Percentiles rank a stretch among this genome's conserved stretches.
Conservation (phyloP, 148 eudicot species). For the Camellia sinensis region DNA sequence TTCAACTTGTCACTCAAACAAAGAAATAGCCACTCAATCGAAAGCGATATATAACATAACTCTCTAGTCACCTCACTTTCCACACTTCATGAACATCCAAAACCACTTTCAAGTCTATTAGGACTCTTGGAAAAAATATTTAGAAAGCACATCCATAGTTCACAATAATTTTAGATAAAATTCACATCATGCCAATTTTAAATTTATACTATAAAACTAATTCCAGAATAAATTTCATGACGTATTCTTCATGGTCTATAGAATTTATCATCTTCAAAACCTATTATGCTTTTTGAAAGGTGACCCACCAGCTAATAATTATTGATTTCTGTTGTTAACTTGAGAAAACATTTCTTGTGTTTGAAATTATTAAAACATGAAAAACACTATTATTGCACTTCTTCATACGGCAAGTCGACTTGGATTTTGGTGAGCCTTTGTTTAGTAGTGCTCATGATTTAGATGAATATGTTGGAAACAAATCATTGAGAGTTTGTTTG, state of each 20-base stretch:
- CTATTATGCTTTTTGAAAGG: background rate
- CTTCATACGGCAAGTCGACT: background rate
- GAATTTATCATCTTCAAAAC: no score
- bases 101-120: constrained; percentile 1
- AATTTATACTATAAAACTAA: no score
- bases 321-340: background rate
- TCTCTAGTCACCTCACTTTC: no score
- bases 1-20: no score
- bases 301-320: constrained; percentile 5
- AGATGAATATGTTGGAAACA: constrained; percentile 2
- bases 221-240: no score
- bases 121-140: background rate
- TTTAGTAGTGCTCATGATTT: background rate
- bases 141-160: no score
- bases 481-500: background rate
- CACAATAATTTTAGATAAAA: no score
- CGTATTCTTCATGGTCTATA: no score
- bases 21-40: no score
- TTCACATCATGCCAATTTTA: no score
- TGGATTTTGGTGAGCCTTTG: background rate
- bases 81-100: background rate
- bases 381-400: background rate
- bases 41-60: no score
- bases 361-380: constrained; percentile 2
- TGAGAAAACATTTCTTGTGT: background rate